phyloP scores from a whole-genome alignment of 2,329 filamentous ascomycete species.

The Plenodomus biglobosus region DNA sequence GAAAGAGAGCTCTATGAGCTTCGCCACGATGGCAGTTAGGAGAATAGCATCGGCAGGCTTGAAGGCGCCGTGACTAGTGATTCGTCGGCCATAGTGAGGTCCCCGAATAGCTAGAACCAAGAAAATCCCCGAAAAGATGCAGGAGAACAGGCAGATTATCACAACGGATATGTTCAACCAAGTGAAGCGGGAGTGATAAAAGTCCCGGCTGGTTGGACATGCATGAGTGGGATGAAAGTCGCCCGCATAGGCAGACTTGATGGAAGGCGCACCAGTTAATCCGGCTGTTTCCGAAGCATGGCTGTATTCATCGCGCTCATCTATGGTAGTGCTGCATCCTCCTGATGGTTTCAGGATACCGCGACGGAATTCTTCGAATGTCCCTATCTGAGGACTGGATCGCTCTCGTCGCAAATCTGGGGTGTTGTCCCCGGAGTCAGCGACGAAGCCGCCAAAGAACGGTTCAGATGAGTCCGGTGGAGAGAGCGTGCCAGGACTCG shows the following conservation, averaged over 20 bases:
- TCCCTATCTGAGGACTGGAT: slow-evolving; percentile 32
- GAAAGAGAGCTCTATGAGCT: slow-evolving; percentile 76
- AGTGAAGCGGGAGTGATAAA: slow-evolving; percentile 42
- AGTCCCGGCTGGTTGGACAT: slow-evolving; percentile 43
- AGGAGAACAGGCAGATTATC: slow-evolving; percentile 62
- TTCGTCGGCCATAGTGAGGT: slow-evolving; percentile 62
- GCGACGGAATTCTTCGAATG: slow-evolving; percentile 33
- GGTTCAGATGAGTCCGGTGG: slow-evolving; percentile 34
- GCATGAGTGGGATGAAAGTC: slow-evolving; percentile 41
- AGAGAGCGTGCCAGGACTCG: slow-evolving; percentile 23
- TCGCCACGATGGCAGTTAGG: slow-evolving; percentile 69
- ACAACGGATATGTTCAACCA: slow-evolving; percentile 54
- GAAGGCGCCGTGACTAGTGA: slow-evolving; percentile 57
- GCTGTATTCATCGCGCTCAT: slow-evolving; percentile 37
- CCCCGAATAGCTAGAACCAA: slow-evolving; percentile 62
- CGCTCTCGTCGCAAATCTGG: slow-evolving; percentile 39
- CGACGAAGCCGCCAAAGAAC: slow-evolving; percentile 29
- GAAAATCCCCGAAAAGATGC: slow-evolving; percentile 66
- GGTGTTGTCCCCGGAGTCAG: slow-evolving; percentile 31
- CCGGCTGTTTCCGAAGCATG: slow-evolving; percentile 27
- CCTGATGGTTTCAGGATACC: slow-evolving; percentile 23
- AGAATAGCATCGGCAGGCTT: slow-evolving; percentile 66
- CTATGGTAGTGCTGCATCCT: slow-evolving; percentile 21
- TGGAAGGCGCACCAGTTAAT: slow-evolving; percentile 30
- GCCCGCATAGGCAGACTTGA: slow-evolving; percentile 41